Percentiles rank a stretch among this genome's conserved stretches.
These are phyloP conservation scores for Zymoseptoria ardabiliae DNA, from an alignment of 2,329 filamentous ascomycete species.

Conservation along the genomic window DNA sequence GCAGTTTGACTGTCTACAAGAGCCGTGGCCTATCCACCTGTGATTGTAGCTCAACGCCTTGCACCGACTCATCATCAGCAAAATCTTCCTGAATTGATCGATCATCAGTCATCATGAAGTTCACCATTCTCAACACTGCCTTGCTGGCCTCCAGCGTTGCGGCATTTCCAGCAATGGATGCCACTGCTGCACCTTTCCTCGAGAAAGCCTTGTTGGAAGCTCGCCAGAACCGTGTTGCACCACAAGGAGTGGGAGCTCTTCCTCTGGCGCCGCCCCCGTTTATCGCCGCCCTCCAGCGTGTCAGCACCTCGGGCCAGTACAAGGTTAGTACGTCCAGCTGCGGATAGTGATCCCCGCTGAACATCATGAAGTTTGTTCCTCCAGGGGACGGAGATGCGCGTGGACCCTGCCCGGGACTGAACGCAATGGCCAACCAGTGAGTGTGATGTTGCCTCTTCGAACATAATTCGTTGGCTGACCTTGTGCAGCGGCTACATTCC, in stretches of 20 bases:
- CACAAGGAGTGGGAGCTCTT: conserved; percentile 22
- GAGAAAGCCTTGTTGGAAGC: background rate
- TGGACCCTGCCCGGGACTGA: conserved; percentile 30
- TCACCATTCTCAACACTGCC: background rate
- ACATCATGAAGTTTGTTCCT: conserved; percentile 17
- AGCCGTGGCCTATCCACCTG: background rate
- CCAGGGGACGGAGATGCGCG: conserved; percentile 25
- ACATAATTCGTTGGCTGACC: background rate
- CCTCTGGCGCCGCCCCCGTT: conserved; percentile 25
- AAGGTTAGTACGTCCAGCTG: conserved; percentile 4
- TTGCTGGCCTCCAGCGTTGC: background rate
- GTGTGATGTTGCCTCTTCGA: background rate
- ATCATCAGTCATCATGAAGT: background rate
- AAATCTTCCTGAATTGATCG: background rate
- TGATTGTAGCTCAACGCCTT: background rate
- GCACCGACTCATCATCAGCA: background rate
- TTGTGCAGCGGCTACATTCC: conserved; percentile 22
- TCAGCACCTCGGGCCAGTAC: conserved; percentile 24
- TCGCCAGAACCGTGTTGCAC: conserved; percentile 2
- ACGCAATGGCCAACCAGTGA: conserved; percentile 29
- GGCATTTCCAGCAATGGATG: background rate
- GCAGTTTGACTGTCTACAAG: background rate
- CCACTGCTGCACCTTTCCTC: background rate
- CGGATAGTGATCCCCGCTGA: background rate
- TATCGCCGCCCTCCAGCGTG: conserved; percentile 25